Percentiles rank a stretch among this genome's conserved stretches.
phyloP scores from a whole-genome alignment of 257 asterid genomes.

The Nicotiana undulata region DNA sequence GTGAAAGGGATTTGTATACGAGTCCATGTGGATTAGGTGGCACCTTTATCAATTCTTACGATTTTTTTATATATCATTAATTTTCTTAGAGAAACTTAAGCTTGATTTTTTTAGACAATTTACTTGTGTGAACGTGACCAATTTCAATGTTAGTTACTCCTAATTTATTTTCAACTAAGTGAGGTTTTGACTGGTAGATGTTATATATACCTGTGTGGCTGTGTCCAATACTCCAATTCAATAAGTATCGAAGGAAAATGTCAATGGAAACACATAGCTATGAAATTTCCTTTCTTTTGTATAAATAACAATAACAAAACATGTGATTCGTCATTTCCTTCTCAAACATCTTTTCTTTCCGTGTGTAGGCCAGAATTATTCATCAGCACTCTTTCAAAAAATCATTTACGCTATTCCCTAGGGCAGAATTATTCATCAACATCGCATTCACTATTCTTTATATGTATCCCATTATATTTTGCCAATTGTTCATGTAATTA shows the following conservation, averaged over 20 bases:
- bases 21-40: neutral
- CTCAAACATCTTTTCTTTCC: neutral
- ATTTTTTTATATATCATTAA: neutral
- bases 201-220: neutral
- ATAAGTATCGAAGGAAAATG: neutral
- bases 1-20: neutral
- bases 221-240: too few species aligned
- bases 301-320: neutral
- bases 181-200: neutral
- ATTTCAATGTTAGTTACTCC: neutral
- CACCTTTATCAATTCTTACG: neutral
- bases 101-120: neutral
- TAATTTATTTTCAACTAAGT: neutral
- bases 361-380: neutral
- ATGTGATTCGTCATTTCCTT: neutral
- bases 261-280: neutral
- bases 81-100: neutral
- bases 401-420: neutral
- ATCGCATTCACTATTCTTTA: neutral
- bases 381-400: neutral
- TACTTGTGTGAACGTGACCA: too few species aligned
- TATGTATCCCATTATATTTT: neutral
- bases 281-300: neutral
- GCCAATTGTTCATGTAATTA: too few species aligned
- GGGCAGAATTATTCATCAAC: neutral